Percentiles rank a stretch among this genome's conserved stretches.
Evolutionary conservation across 108 stramenopile genomes (phyloP).

Genomic region (Mediolabrus comicus): DNA sequence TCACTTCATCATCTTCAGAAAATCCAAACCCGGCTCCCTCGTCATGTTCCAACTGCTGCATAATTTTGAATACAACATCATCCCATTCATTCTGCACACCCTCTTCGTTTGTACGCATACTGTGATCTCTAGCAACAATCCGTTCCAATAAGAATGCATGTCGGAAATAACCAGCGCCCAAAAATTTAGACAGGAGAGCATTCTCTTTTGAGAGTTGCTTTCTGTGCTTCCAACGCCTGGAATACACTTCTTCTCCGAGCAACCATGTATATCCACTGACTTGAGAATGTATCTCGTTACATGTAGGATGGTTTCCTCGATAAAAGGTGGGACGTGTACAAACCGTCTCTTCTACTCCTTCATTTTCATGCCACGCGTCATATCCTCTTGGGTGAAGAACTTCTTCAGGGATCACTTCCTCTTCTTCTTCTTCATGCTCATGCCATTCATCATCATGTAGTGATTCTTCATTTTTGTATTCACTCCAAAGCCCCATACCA

Average conservation of each 20-base stretch:
- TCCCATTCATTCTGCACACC: constrained; percentile 16
- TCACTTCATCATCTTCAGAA: constrained; percentile 19
- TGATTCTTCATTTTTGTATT: neutral
- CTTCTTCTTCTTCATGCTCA: constrained; percentile 15
- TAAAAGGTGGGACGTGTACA: constrained; percentile 51
- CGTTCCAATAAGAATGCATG: constrained; percentile 55
- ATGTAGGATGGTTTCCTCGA: constrained; percentile 53
- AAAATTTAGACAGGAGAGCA: constrained; percentile 10
- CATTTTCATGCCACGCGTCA: neutral
- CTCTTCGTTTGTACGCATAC: constrained; percentile 5
- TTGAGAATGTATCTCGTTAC: constrained; percentile 59
- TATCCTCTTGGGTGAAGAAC: neutral
- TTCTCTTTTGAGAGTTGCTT: constrained; percentile 2
- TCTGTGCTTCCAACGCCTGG: constrained; percentile 19
- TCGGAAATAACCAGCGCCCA: constrained; percentile 55
- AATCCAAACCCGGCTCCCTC: neutral
- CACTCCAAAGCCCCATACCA: constrained; percentile 23
- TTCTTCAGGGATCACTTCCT: neutral
- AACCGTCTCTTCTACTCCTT: neutral
- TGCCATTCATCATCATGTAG: constrained; percentile 1
- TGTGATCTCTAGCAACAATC: constrained; percentile 16
- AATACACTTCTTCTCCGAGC: constrained; percentile 23
- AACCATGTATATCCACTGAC: constrained; percentile 39
- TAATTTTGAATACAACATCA: constrained; percentile 44
- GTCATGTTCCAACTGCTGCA: constrained; percentile 28